Percentiles rank a stretch among this genome's conserved stretches.
These are phyloP conservation scores for Leishmania gerbilli DNA, from an alignment of 208 protist genomes.

Conservation along the genomic window DNA sequence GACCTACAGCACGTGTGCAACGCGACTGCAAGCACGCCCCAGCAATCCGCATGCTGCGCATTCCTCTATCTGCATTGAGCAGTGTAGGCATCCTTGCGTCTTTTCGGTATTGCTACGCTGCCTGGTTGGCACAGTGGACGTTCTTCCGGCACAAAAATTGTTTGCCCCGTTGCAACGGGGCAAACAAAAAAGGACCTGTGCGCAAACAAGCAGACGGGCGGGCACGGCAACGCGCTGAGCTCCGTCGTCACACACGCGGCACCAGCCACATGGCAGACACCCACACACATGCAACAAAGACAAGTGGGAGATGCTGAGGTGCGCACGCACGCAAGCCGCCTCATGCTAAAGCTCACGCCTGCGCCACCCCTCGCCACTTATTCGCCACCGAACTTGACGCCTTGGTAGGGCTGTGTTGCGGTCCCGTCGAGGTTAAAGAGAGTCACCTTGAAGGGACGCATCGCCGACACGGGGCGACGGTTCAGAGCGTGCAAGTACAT, in stretches of 20 bases:
- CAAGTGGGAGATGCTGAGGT: not conserved
- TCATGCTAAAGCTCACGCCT: not conserved
- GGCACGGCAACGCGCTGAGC: not conserved
- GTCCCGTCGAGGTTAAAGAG: constrained; percentile 90
- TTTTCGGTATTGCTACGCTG: not conserved
- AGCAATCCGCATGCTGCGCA: not conserved
- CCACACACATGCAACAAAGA: not conserved
- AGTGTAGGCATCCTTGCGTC: not conserved
- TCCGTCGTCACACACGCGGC: not conserved
- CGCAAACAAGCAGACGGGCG: not conserved
- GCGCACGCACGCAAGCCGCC: not conserved
- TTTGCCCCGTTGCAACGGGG: not conserved
- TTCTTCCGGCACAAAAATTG: not conserved
- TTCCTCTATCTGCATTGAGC: not conserved
- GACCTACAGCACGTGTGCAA: not conserved
- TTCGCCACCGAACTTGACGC: constrained; percentile 87
- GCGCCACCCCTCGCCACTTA: constrained; percentile 8
- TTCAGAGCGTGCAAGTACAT: constrained; percentile 63
- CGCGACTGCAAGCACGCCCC: not conserved
- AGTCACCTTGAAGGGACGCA: constrained; percentile 79
- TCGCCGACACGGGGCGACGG: constrained; percentile 50
- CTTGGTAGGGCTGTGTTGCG: constrained; percentile 73
- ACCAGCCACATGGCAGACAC: not conserved
- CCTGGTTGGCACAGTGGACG: not conserved
- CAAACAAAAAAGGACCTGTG: not conserved